phyloP scores from a whole-genome alignment of 805 yeast species.

The Candida golubevii region DNA sequence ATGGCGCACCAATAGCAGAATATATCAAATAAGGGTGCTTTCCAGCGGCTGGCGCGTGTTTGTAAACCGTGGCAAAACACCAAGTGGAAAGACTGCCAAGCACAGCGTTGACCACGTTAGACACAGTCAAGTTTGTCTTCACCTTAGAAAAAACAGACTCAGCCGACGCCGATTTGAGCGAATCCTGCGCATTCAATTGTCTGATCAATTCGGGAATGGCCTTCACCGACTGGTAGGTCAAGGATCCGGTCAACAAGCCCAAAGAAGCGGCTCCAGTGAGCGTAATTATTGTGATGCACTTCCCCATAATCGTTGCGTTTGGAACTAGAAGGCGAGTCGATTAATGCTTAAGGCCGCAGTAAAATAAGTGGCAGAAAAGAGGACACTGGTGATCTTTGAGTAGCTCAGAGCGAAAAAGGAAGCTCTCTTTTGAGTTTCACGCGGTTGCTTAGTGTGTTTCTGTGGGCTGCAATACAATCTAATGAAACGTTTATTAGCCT shows the following conservation, averaged over 20 bases:
- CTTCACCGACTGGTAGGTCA: constrained; percentile 38
- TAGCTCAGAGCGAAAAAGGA: too few relatives aligned
- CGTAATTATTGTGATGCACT: constrained; percentile 47
- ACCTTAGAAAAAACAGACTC: constrained; percentile 17
- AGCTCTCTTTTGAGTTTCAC: too few relatives aligned
- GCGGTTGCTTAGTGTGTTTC: too few relatives aligned
- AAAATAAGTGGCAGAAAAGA: too few relatives aligned
- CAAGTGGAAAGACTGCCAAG: constrained; percentile 44
- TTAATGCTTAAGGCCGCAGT: too few relatives aligned
- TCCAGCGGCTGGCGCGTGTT: constrained; percentile 48
- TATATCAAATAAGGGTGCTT: constrained; percentile 75
- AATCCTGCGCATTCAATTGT: constrained; percentile 21
- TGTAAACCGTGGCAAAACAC: constrained; percentile 53
- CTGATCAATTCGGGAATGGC: constrained; percentile 27
- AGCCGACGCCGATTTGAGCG: constrained; percentile 13
- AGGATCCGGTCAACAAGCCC: constrained; percentile 58
- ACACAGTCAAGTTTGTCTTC: constrained; percentile 18
- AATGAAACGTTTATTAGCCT: too few relatives aligned
- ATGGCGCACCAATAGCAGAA: constrained; percentile 52
- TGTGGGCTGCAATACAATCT: too few relatives aligned
- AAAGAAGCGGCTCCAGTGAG: constrained; percentile 61
- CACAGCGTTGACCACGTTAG: constrained; percentile 28
- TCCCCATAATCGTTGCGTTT: constrained; percentile 19
- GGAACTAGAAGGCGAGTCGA: too few relatives aligned
- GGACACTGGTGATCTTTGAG: too few relatives aligned